Conservation (phyloP, 106 monocot species). For the Xerophyta viscosa region DNA sequence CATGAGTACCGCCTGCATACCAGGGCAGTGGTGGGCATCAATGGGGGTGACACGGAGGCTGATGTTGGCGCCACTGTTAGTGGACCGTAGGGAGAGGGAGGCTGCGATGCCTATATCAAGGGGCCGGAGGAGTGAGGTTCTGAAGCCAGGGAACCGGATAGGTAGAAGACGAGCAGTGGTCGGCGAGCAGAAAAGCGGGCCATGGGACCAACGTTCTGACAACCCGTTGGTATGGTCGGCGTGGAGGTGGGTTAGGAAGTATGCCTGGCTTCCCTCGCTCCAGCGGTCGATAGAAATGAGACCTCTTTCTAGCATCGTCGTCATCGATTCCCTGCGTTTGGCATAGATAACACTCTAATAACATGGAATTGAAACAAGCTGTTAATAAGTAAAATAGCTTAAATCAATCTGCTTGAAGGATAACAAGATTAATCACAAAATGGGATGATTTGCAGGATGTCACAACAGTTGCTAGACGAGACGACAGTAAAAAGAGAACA, state of each 20-base stretch:
- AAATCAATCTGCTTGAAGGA: too few species aligned
- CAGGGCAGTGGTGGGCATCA: slow-evolving; percentile 81
- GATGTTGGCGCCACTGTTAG: slow-evolving; percentile 18
- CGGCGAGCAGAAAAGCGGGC: slow-evolving; percentile 76
- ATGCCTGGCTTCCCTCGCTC: slow-evolving; percentile 59
- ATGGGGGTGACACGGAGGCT: slow-evolving; percentile 48
- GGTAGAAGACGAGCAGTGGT: slow-evolving; percentile 51
- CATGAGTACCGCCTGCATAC: slow-evolving; percentile 25
- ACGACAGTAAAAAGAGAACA: too few species aligned
- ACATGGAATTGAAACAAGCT: too few species aligned
- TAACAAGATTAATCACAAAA: too few species aligned
- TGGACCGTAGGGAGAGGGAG: slow-evolving; percentile 27
- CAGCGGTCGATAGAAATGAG: slow-evolving; percentile 73
- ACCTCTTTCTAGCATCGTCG: slow-evolving; percentile 30
- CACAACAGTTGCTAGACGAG: too few species aligned
- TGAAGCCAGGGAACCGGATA: slow-evolving; percentile 48
- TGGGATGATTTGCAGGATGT: too few species aligned
- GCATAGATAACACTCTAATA: too few species aligned
- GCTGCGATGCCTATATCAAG: slow-evolving; percentile 34
- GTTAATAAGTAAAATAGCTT: too few species aligned
- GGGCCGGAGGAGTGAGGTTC: slow-evolving; percentile 40
- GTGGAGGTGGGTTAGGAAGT: slow-evolving; percentile 93
- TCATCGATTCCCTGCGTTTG: not conserved
- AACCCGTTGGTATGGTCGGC: slow-evolving; percentile 74
- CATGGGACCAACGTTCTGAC: slow-evolving; percentile 47